Evolutionary conservation across 2,329 filamentous ascomycete species (phyloP).

Genomic region (Pestalotiopsis sp.): DNA sequence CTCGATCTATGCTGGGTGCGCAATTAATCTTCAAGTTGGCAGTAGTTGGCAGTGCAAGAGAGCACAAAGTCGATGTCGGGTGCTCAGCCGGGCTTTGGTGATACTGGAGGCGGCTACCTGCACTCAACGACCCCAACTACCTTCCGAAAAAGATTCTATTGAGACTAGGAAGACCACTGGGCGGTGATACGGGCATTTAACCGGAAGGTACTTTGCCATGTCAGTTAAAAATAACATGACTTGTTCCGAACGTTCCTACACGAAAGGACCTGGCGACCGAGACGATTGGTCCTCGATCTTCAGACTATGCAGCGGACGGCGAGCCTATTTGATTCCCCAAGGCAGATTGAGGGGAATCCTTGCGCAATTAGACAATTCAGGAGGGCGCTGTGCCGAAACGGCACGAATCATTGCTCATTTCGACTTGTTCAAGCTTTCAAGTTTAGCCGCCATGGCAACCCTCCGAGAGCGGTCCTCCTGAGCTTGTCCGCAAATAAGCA

Average conservation of each 20-base stretch:
- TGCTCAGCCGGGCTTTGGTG: background rate
- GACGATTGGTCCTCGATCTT: background rate
- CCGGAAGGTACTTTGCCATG: background rate
- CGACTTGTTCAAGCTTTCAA: background rate
- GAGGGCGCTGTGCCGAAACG: background rate
- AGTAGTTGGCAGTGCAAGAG: background rate
- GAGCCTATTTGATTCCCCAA: background rate
- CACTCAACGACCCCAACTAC: background rate
- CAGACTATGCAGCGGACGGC: background rate
- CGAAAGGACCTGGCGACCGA: background rate
- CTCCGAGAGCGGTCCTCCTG: background rate
- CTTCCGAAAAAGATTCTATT: background rate
- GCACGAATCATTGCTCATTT: background rate
- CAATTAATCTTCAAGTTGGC: background rate
- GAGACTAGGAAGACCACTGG: background rate
- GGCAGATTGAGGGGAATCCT: constrained; percentile 9
- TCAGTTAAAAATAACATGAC: background rate
- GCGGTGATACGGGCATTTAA: background rate
- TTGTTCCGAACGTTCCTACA: background rate
- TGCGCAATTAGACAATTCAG: background rate
- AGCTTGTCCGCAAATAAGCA: background rate
- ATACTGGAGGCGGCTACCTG: background rate
- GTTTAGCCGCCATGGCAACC: constrained; percentile 7
- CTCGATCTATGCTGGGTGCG: background rate
- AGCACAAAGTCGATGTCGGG: background rate